Base-by-base conservation (phyloP, 257 asterid species). In the Solanum appendiculatum region DNA sequence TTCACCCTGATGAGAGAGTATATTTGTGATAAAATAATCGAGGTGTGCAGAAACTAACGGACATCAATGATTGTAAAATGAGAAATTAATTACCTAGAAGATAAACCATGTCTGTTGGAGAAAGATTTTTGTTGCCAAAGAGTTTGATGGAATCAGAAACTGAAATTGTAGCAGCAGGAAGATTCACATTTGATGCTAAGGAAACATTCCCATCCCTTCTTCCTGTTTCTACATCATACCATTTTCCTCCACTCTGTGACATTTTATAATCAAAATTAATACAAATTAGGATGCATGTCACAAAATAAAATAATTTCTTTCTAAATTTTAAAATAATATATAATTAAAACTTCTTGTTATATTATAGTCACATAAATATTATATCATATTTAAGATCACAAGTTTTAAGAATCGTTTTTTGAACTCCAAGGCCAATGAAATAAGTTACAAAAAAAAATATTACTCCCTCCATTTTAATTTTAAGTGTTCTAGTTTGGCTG, bases 171-270 rank as follows among this genome's bases (percentile, higher is more conserved):
- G 98, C 94, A 51, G 74, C 14, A 2, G 97, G 96, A 60, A 94
- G 91, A 68, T 92, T 69, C 64, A 93, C 98, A 60, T 90, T 89
- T 46, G 36, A 42, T 2, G 93, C 91, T 9, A 46, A 86, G 37
- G 96, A 94, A n/a, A 86, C 74, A 0, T 5, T 73, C 81, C 96
- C 96, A 56, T 93, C 94, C 83, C 90, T 86, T 56, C 95, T 10
- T 42, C 98, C 95, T 2, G 95, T 92, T 46, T 90, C 84, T 21
- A 93, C 96, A 0, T 9, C 18, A 88, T 93, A 94, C 10, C 87
- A 74, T 31, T 83, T 90, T 66, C 98, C 98, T 82, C 94, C 93
- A 36, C 89, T 88, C 95, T 92, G 33, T 78, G 0, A 8, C 84
- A 77, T 42, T 77, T 77, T 6, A 51, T 51, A 51, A 51, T 51